Evolutionary conservation across 768 basidiomycete species (phyloP), one percentile per base, ranked within the genome.

Genomic region (Cystofilobasidium bisporidii): DNA sequence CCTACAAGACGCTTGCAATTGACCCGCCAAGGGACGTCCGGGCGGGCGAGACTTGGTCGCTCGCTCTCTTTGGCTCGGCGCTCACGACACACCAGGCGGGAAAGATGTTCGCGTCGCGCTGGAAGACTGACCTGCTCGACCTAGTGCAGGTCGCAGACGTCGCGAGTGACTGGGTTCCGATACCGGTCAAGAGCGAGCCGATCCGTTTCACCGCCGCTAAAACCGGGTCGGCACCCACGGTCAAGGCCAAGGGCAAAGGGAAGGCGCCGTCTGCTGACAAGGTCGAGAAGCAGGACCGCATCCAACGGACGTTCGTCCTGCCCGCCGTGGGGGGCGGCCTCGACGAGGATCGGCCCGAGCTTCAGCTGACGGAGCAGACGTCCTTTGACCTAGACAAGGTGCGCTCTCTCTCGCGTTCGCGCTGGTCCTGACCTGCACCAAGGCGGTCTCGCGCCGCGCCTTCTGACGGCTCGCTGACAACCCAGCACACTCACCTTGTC

Each of bases 301-400:
- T 65, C 5, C 24, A 30, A 47, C 55, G 64, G 43, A 28, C 40
- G 47, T 60, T 65, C 41, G 64, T 59, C 11, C 43, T 65, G 24
- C 61, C 61, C 3, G 11, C 61, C 17, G 20, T 17, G n/a, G n/a
- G n/a, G n/a, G n/a, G n/a, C 9, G 2, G n/a, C 14, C 5, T 12
- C 17, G 6, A 4, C 47, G 20, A 33, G n/a, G 1, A n/a, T 24
- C 32, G 15, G 61, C 6, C 14, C 5, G 72, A 72, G 57, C 69
- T 93, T 69, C 79, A 74, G 38, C 79, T 96, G 28, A 79, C 78
- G 22, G 92, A 96, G 73, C 86, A 89, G 73, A 91, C 88, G 0
- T 88, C 88, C 2, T 94, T 90, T 74, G 92, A 93, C 74, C 80
- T 94, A 5, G 92, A 96, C 80, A 94, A 96, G 84, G 92, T 89